Percentiles rank a stretch among this genome's conserved stretches.
Conservation (phyloP, 805 yeast species). For the Metschnikowia picachoensis region DNA sequence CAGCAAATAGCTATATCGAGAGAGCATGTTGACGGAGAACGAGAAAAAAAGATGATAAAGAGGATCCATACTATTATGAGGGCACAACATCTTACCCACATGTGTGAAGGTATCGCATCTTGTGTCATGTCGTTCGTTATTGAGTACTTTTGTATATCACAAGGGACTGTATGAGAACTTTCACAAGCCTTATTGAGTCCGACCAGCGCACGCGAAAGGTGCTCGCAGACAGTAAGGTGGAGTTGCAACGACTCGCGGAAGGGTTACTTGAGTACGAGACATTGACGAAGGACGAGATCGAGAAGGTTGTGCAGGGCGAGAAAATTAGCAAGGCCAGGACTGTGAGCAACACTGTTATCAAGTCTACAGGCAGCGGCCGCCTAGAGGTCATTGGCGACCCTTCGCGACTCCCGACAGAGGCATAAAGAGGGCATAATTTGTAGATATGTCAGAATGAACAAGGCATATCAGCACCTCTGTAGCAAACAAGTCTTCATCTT, state of each 20-base stretch:
- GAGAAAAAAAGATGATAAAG: no score
- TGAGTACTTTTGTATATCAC: no score
- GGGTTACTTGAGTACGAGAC: slow-evolving; percentile 96
- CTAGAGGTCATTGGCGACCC: slow-evolving; percentile 19
- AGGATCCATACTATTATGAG: no score
- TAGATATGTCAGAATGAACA: not conserved
- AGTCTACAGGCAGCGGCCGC: slow-evolving; percentile 19
- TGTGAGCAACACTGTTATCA: slow-evolving; percentile 64
- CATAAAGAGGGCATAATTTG: slow-evolving; percentile 5
- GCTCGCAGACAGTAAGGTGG: slow-evolving; percentile 57
- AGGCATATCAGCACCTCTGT: no score
- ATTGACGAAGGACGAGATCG: slow-evolving; percentile 85
- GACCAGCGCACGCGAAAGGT: slow-evolving; percentile 76
- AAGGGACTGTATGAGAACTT: no score
- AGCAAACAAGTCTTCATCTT: no score
- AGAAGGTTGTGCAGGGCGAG: slow-evolving; percentile 79
- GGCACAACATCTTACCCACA: no score
- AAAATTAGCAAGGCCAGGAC: slow-evolving; percentile 62
- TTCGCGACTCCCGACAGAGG: slow-evolving; percentile 18
- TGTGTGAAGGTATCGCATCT: no score
- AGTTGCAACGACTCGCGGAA: slow-evolving; percentile 83
- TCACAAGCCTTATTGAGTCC: slow-evolving; percentile 50
- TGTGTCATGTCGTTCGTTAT: no score
- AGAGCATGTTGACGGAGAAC: no score
- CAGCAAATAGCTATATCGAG: no score